These are phyloP conservation scores for Schizophyllum commune DNA, from an alignment of 1,284 basidiomycete species.

Conservation along the genomic window DNA sequence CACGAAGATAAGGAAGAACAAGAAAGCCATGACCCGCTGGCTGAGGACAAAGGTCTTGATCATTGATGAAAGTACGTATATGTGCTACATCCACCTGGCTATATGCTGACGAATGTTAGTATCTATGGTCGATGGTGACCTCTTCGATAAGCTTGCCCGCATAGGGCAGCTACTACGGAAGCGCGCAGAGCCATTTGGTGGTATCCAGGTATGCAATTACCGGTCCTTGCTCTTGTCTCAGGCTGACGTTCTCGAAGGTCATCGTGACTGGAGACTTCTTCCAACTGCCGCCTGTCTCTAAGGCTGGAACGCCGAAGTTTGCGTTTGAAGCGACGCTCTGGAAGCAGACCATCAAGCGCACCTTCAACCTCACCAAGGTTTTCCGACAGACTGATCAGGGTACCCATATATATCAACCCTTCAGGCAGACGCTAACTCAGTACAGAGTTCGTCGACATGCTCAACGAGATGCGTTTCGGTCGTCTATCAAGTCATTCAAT, in stretches of 20 bases:
- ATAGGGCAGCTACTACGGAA: constrained; percentile 63
- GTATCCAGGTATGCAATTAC: constrained; percentile 66
- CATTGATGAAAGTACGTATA: constrained; percentile 80
- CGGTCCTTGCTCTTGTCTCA: background rate
- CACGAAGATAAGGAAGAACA: constrained; percentile 65
- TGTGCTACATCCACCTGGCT: background rate
- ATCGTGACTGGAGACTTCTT: constrained; percentile 95
- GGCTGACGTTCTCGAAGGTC: constrained; percentile 34
- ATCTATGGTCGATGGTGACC: constrained; percentile 93
- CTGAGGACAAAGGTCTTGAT: constrained; percentile 73
- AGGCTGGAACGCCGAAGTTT: constrained; percentile 44
- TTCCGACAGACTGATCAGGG: constrained; percentile 74
- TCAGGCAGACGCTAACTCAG: constrained; percentile 2
- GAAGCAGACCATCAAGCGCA: constrained; percentile 69
- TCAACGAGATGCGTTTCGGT: constrained; percentile 89
- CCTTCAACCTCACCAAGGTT: constrained; percentile 85
- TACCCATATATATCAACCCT: constrained; percentile 16
- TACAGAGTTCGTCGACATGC: constrained; percentile 69
- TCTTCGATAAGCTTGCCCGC: constrained; percentile 79
- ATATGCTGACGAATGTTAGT: constrained; percentile 39
- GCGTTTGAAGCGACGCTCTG: constrained; percentile 89
- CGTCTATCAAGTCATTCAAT: constrained; percentile 40
- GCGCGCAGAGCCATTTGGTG: constrained; percentile 76
- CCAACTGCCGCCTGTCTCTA: constrained; percentile 87
- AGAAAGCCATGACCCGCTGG: constrained; percentile 67